Base-by-base conservation (phyloP, 2,329 filamentous ascomycete genomes). In the Aspergillus nomiae region DNA sequence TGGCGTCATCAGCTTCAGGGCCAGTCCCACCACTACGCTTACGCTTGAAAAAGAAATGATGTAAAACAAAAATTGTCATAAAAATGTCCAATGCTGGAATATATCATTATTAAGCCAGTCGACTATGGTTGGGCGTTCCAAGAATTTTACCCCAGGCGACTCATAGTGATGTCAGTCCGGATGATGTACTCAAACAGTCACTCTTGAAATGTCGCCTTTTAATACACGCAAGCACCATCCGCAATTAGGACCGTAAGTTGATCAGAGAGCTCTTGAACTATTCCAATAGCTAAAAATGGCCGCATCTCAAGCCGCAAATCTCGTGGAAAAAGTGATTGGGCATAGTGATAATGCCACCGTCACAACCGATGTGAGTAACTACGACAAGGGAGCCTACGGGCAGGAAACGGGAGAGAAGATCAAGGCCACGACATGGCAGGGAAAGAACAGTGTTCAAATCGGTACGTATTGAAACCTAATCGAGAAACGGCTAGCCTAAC, bases 361-460 rank as follows among this genome's bases (percentile, higher is more conserved):
- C 1, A 79, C 83, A 19, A 91, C 94, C 65, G 88, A 95, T 71
- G 82, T 94, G 55, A 81, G 85, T 63, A 89, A 89, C 67, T 91
- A 90, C n/a, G 81, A 78, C 1, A 81, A 81, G 5, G 82, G 89
- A 62, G 76, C 81, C 24, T 82, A 82, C 73, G 86, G 82, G 28
- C 80, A 85, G 70, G 77, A 82, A 5, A 79, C 77, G 3, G 77
- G 76, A 36, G 85, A 88, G 70, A 90, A 78, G 19, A 95, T 96
- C 90, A 90, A 92, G 76, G 93, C 92, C 0, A 79, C 96, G 16
- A 86, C 86, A 2, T 96, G 92, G 92, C 87, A 90, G 77, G 90
- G 91, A 58, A 95, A 94, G 82, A 91, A 93, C 71, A 86, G 82
- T 34, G 91, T 96, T 54, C 79, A 90, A 72, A 82, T 96, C 21